Percentiles rank a stretch among this genome's conserved stretches.
phyloP scores from a whole-genome alignment of 192 early-diverging fungal species.

The Backusella mclennaniae region DNA sequence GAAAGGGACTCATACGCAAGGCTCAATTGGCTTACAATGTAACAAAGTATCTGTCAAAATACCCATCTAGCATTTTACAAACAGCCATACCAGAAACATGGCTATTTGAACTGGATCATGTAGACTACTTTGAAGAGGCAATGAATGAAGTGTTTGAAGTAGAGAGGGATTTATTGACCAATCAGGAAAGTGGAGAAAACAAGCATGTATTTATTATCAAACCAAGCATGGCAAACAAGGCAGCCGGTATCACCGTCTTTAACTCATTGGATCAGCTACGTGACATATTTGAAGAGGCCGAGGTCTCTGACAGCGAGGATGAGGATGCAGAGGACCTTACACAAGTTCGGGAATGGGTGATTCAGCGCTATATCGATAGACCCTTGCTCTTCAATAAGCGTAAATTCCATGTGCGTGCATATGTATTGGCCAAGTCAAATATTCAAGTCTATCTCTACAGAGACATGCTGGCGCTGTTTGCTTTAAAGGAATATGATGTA shows the following conservation, averaged over 20 bases:
- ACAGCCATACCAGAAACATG: slow-evolving; percentile 60
- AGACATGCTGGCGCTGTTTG: slow-evolving; percentile 67
- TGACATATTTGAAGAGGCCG: slow-evolving; percentile 38
- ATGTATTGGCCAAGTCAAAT: slow-evolving; percentile 58
- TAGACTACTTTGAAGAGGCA: slow-evolving; percentile 67
- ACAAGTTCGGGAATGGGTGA: slow-evolving; percentile 69
- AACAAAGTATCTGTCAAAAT: slow-evolving; percentile 53
- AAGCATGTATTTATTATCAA: slow-evolving; percentile 58
- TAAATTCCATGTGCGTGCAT: slow-evolving; percentile 68
- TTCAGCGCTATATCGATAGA: slow-evolving; percentile 61
- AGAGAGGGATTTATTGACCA: slow-evolving; percentile 48
- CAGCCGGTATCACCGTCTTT: slow-evolving; percentile 64
- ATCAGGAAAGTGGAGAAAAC: slow-evolving; percentile 36
- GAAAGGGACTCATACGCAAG: slow-evolving; percentile 69
- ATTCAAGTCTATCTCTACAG: slow-evolving; percentile 58
- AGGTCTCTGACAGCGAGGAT: slow-evolving; percentile 43
- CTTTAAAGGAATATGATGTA: slow-evolving; percentile 45
- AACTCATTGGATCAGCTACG: slow-evolving; percentile 49
- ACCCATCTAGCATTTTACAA: slow-evolving; percentile 51
- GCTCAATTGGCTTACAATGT: slow-evolving; percentile 65
- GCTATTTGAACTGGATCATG: slow-evolving; percentile 61
- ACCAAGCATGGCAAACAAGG: slow-evolving; percentile 62
- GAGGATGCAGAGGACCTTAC: slow-evolving; percentile 38
- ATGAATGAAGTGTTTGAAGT: slow-evolving; percentile 68
- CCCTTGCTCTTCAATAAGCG: slow-evolving; percentile 53